A percentile compares a stretch with the other conserved stretches of the same genome.
phyloP scores from a whole-genome alignment of 805 yeast genomes.

The Wickerhamiella dianesei region DNA sequence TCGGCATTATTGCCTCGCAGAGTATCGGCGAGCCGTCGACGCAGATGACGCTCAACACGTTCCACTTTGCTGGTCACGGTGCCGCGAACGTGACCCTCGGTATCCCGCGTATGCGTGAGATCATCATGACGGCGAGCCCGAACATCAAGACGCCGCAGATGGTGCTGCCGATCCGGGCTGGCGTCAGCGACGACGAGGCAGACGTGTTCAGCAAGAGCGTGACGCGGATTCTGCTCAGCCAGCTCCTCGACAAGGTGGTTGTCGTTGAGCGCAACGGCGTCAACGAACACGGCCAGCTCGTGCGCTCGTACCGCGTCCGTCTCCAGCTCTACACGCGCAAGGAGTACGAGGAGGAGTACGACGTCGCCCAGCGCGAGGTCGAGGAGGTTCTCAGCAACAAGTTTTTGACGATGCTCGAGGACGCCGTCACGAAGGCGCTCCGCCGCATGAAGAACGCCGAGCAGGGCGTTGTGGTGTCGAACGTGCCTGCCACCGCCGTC shows the following conservation, averaged over 20 bases:
- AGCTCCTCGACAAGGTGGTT: conserved; percentile 68
- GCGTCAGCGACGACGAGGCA: conserved; percentile 75
- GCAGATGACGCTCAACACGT: conserved; percentile 93
- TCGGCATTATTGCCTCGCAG: conserved; percentile 96
- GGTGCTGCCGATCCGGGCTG: conserved; percentile 74
- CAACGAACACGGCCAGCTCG: conserved; percentile 32
- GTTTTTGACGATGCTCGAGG: conserved; percentile 61
- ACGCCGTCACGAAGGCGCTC: conserved; percentile 63
- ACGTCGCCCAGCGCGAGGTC: conserved; percentile 65
- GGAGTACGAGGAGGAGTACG: conserved; percentile 82
- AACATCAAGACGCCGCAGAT: conserved; percentile 97
- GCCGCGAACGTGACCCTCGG: conserved; percentile 99
- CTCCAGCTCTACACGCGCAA: conserved; percentile 59
- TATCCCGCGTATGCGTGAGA: conserved; percentile 99
- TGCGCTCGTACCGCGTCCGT: conserved; percentile 63
- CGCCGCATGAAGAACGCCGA: conserved; percentile 56
- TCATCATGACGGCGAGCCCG: conserved; percentile 97
- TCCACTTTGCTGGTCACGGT: conserved; percentile 99
- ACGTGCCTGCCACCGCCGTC: conserved; percentile 42
- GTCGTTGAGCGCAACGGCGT: conserved; percentile 83
- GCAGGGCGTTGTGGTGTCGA: conserved; percentile 28
- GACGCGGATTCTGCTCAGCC: conserved; percentile 71
- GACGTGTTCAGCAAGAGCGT: conserved; percentile 87
- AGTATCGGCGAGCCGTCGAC: conserved; percentile 99
- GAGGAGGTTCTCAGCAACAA: conserved; percentile 50